Conservation (phyloP, 257 asterid genomes). For the Osmanthus fragrans region DNA sequence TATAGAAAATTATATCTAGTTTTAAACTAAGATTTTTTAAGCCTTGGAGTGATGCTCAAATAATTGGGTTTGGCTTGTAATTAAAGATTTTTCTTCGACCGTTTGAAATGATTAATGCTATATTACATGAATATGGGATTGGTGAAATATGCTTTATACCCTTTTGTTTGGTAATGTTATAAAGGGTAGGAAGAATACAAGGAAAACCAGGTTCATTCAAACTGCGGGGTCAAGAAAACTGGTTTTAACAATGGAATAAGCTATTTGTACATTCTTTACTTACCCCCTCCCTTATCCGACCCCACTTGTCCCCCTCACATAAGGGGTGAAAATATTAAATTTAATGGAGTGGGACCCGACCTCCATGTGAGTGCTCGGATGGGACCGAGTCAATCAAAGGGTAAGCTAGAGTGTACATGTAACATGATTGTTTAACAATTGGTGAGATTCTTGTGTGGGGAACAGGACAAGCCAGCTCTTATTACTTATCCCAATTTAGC, state of each 20-base stretch:
- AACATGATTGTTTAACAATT: too few relatives aligned
- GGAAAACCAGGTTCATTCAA: neutral
- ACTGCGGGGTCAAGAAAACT: neutral
- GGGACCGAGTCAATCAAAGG: too few relatives aligned
- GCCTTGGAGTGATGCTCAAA: conserved; percentile 12
- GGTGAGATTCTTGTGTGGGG: conserved; percentile 50
- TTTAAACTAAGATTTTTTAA: neutral
- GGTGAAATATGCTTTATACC: neutral
- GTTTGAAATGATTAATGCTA: conserved; percentile 19
- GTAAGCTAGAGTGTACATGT: too few relatives aligned
- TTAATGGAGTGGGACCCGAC: too few relatives aligned
- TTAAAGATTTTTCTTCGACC: conserved; percentile 6
- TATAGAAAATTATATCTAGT: neutral
- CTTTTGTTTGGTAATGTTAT: conserved; percentile 10
- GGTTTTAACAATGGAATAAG: conserved; percentile 13
- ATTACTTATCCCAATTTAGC: conserved; percentile 96
- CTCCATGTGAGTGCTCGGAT: too few relatives aligned
- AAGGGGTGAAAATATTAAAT: too few relatives aligned
- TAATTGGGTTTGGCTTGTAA: conserved; percentile 26
- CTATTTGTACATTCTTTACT: too few relatives aligned
- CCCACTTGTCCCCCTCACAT: too few relatives aligned
- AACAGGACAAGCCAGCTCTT: conserved; percentile 93
- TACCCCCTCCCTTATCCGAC: too few relatives aligned
- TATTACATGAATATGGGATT: neutral
- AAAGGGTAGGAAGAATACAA: conserved; percentile 13